Percentiles rank a stretch among this genome's conserved stretches.
These are phyloP conservation scores for Trichoderma gamsii DNA, from an alignment of 495 filamentous ascomycete species.

Conservation along the genomic window DNA sequence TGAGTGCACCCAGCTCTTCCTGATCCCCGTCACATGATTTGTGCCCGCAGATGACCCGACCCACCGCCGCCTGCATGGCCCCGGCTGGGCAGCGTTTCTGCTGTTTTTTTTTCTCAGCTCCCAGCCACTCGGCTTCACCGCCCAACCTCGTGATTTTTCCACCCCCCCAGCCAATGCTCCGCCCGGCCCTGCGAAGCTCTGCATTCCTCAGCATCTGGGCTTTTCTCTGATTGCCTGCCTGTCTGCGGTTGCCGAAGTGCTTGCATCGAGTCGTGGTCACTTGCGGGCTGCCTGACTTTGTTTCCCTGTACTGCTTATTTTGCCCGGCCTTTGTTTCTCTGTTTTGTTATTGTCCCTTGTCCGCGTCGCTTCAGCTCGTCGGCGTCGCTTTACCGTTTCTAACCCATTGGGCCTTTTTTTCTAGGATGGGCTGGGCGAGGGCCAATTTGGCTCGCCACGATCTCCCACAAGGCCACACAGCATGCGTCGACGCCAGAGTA, in stretches of 20 bases:
- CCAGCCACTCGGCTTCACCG: constrained; percentile 4
- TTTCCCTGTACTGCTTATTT: neutral
- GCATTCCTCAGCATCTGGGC: constrained; percentile 3
- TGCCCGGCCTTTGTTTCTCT: neutral
- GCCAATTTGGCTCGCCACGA: constrained; percentile 74
- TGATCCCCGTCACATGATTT: constrained; percentile 9
- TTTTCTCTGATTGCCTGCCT: neutral
- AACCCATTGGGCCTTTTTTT: constrained; percentile 16
- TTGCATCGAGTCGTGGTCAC: constrained; percentile 16
- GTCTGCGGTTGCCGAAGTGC: constrained; percentile 2
- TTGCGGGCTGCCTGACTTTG: neutral
- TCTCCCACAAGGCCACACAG: constrained; percentile 95
- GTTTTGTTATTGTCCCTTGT: constrained; percentile 15
- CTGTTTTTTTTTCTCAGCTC: constrained; percentile 19
- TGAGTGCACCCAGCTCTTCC: constrained; percentile 47
- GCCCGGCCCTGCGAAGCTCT: constrained; percentile 9
- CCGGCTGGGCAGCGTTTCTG: neutral
- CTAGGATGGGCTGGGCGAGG: constrained; percentile 93
- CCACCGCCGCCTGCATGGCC: constrained; percentile 8
- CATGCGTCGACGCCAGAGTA: constrained; percentile 89
- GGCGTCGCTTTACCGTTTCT: constrained; percentile 17
- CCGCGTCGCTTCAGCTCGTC: constrained; percentile 15
- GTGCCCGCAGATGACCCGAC: constrained; percentile 13
- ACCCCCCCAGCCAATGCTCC: constrained; percentile 11
- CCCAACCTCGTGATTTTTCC: constrained; percentile 11